phyloP scores from a whole-genome alignment of 176 grass and related monocot genomes.

The Hordeum marinum region DNA sequence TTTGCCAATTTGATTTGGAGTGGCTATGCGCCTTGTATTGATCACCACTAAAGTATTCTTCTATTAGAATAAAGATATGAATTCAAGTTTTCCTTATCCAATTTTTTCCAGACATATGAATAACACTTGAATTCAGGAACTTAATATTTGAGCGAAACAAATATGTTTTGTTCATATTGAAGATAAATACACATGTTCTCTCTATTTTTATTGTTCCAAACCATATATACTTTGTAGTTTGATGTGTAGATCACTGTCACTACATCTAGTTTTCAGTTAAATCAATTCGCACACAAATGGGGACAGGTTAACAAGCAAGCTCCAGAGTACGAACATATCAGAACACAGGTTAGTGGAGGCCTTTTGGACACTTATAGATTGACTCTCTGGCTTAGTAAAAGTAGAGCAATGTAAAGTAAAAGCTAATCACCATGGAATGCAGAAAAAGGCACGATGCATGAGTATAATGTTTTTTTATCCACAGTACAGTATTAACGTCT shows the following conservation, averaged over 20 bases:
- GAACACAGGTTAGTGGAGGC: background rate
- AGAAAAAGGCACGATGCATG: background rate
- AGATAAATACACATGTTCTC: too few relatives aligned
- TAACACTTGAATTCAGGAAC: too few relatives aligned
- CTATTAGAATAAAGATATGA: too few relatives aligned
- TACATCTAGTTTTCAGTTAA: background rate
- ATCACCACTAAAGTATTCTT: too few relatives aligned
- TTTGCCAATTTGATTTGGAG: too few relatives aligned
- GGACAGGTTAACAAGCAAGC: background rate
- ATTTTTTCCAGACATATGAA: too few relatives aligned
- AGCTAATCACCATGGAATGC: background rate
- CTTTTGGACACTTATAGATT: background rate
- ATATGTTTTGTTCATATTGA: too few relatives aligned
- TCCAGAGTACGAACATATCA: background rate
- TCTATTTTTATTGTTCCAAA: too few relatives aligned
- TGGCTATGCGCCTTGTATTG: background rate
- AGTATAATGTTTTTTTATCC: background rate
- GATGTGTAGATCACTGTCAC: background rate
- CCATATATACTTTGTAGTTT: background rate
- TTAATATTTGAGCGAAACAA: too few relatives aligned
- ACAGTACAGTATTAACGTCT: background rate
- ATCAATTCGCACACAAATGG: background rate
- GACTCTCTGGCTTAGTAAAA: background rate
- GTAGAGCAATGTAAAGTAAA: background rate
- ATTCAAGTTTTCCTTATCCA: too few relatives aligned